Evolutionary conservation across 352 stramenopile species (phyloP), one percentile per base, ranked within the genome.

Genomic region (Thraustotheca clavata): DNA sequence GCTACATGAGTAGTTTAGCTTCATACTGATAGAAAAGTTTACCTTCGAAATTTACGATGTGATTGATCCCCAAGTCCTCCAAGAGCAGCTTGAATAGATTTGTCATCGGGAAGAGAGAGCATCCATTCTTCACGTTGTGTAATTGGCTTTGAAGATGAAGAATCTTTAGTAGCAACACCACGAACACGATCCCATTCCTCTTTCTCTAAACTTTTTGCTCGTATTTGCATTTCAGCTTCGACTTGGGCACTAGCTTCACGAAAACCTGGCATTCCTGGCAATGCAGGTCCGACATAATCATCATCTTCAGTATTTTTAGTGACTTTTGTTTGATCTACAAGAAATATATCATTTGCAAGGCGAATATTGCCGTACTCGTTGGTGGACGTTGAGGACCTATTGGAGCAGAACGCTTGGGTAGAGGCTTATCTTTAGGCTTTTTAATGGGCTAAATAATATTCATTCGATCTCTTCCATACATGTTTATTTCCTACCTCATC

Each of bases 181-280:
- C 73, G 60, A 16, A 70, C 71, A 41, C 70, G 69, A 4, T 87
- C 71, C 81, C 85, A 91, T 60, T 86, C 73, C 32, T 87, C 75
- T 50, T 88, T 74, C 48, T 87, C 69, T 33, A 92, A 62, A 59
- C 80, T 67, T 31, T 79, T 54, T 16, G 76, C 83, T 14, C 78
- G 72, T 0, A 71, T 74, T 26, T 60, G 70, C 81, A 94, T 94
- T 71, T 89, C 77, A 2, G 73, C 77, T 49, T 94, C 83, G 1
- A 90, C 74, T 1, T 67, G 72, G 39, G 87, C 77, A 48, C 91
- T 84, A 14, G 85, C 76, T 32, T 76, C 39, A 4, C 85, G 81
- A 20, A 89, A 92, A 4, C 83, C 85, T 27, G 83, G 88, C 76
- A 83, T 89, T 0, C 85, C 85, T 29, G 83, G 85, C 12, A 94